Evolutionary conservation across 2,329 filamentous ascomycete genomes (phyloP).

Genomic region (Neonectria neomacrospora): DNA sequence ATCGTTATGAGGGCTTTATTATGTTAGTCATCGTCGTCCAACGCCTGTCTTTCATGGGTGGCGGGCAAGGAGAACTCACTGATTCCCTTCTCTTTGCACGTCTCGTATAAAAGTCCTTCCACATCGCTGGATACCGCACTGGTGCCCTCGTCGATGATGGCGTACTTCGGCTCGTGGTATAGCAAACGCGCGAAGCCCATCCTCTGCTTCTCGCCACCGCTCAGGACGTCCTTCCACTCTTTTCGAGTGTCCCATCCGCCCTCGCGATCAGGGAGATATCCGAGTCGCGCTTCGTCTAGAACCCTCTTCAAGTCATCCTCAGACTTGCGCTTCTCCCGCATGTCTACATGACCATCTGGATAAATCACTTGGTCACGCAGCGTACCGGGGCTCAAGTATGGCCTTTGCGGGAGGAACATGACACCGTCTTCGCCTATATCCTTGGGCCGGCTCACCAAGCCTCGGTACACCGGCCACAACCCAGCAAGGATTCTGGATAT

Average conservation of each 20-base stretch:
- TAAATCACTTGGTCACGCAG: constrained; percentile 98
- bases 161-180: constrained; percentile 95
- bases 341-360: constrained; percentile 92
- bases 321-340: constrained; percentile 81
- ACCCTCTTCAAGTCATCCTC: constrained; percentile 83
- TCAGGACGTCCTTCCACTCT: constrained; percentile 98
- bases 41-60: neutral
- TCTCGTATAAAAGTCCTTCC: constrained; percentile 92
- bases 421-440: constrained; percentile 86
- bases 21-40: constrained; percentile 39
- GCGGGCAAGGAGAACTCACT: constrained; percentile 67
- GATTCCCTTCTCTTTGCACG: constrained; percentile 91
- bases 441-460: constrained; percentile 88
- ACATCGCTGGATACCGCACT: constrained; percentile 95
- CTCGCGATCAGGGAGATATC: constrained; percentile 90
- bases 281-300: constrained; percentile 84
- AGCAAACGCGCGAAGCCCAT: constrained; percentile 90
- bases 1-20: constrained; percentile 86
- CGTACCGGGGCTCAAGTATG: constrained; percentile 91
- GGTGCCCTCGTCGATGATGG: constrained; percentile 94
- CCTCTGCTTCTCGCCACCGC: constrained; percentile 95
- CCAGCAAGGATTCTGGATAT: constrained; percentile 90
- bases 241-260: constrained; percentile 97
- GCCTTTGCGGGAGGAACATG: constrained; percentile 97
- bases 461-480: constrained; percentile 95